These are phyloP conservation scores for Tremella mesenterica DNA, from an alignment of 768 basidiomycete species.

Conservation along the genomic window DNA sequence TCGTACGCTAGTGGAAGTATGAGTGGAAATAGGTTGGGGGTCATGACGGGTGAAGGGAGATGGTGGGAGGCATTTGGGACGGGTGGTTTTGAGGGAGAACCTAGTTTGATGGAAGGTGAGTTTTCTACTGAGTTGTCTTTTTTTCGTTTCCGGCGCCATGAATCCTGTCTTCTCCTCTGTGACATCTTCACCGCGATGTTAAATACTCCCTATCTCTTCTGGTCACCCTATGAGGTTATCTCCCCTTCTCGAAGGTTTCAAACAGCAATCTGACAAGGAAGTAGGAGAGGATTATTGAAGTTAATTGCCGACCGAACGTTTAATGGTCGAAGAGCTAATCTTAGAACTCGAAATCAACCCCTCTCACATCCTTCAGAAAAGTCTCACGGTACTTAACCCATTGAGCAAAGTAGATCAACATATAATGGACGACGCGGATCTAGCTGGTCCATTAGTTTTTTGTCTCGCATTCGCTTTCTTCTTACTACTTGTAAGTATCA, in stretches of 20 bases:
- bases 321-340: too few species aligned
- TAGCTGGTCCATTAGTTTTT: conserved; percentile 91
- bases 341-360: conserved; percentile 97
- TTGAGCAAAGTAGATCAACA: conserved; percentile 69
- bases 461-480: conserved; percentile 89
- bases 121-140: conserved; percentile 3
- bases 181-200: too few species aligned
- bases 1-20: conserved; percentile 46
- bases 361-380: conserved; percentile 85
- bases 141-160: neutral
- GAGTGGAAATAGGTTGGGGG: conserved; percentile 14
- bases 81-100: conserved; percentile 90
- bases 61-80: conserved; percentile 98
- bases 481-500: conserved; percentile 69
- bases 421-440: conserved; percentile 99
- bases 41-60: conserved; percentile 55
- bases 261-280: too few species aligned
- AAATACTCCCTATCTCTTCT: too few species aligned
- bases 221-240: too few species aligned
- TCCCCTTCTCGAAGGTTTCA: too few species aligned
- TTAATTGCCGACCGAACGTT: neutral
- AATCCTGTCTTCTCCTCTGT: too few species aligned
- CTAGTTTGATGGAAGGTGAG: conserved; percentile 85
- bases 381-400: conserved; percentile 90
- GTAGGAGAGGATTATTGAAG: too few species aligned